Conservation (phyloP, 495 filamentous ascomycete genomes). For the Bombardia bombarda region DNA sequence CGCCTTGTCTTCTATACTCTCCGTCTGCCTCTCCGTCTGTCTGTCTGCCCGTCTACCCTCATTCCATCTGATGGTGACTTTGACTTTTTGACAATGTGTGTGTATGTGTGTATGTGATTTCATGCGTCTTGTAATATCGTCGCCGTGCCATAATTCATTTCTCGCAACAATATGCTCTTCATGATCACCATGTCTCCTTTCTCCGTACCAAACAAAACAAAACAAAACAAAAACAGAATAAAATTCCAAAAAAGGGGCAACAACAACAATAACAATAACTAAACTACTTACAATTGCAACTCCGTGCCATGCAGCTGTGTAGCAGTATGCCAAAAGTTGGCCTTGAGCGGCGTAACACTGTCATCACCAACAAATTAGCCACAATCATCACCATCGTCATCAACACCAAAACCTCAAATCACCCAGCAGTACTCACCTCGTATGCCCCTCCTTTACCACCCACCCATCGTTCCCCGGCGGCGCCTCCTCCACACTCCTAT, state of each 20-base stretch:
- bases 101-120: not conserved
- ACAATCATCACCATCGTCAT: not conserved
- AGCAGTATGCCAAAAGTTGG: slow-evolving; percentile 83
- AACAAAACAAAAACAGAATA: not conserved
- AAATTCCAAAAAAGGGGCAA: not conserved
- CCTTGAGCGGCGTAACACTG: slow-evolving; percentile 84
- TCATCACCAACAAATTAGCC: too few relatives aligned
- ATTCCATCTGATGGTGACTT: not conserved
- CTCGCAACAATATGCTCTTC: too few relatives aligned
- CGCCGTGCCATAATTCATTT: not conserved
- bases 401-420: not conserved
- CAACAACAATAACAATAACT: not conserved
- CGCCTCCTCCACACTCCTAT: slow-evolving; percentile 70
- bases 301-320: slow-evolving; percentile 53
- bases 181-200: not conserved
- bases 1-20: not conserved
- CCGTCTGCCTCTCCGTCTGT: too few relatives aligned
- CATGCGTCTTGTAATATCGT: not conserved
- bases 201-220: not conserved
- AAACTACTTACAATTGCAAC: slow-evolving; percentile 76
- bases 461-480: slow-evolving; percentile 88
- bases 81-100: not conserved
- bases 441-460: slow-evolving; percentile 80
- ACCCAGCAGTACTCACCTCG: slow-evolving; percentile 55
- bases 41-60: too few relatives aligned